Base-by-base conservation (phyloP, 1,284 basidiomycete species). In the Boletellus deceptivus region DNA sequence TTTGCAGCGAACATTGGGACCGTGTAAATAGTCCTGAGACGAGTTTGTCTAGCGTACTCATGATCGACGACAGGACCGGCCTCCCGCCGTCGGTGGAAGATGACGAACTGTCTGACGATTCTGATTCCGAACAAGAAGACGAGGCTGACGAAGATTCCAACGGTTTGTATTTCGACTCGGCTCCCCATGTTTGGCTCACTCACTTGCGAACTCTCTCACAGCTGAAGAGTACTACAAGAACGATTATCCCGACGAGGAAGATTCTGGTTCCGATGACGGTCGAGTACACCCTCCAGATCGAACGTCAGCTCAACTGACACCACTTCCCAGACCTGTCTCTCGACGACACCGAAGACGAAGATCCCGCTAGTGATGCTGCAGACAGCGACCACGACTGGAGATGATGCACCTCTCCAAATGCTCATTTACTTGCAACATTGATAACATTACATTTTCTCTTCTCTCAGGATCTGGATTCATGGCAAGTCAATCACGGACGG, bases 121-220 rank as follows among this genome's bases (percentile, higher is more conserved):
- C 79, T 22, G 83, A 83, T 33, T 80, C 78, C 0, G 86, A 86
- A 53, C 75, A 75, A 51, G 84, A 83, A 54, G 88, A 88, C 52
- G 85, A 86, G 57, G 88, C 80, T 3, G 88, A 90, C 53, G 88
- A 90, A 59, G 87, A 90, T 59, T 90, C 87, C 0, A 90, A 90
- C 67, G 86, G 87, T 87, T 47, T 39, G 73, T 62, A 1, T 43
- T 29, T 9, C 16, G 4, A 33, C 6, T 34, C 7, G 8, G 25
- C 17, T 31, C 13, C 35, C 46, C 9, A 38, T 46, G n/a, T 47
- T 37, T 16, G 31, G 6, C 45, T 38, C 16, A 48, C 41, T 42
- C 45, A 43, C 34, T 40, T 9, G 25, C 29, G 33, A 36, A 49
- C 44, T 16, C 14, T 29, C 43, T 29, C 43, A n/a, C 55, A 90